Evolutionary conservation across 2,329 filamentous ascomycete genomes (phyloP), one percentile per base, ranked within the genome.

Genomic region (Cercospora beticola): DNA sequence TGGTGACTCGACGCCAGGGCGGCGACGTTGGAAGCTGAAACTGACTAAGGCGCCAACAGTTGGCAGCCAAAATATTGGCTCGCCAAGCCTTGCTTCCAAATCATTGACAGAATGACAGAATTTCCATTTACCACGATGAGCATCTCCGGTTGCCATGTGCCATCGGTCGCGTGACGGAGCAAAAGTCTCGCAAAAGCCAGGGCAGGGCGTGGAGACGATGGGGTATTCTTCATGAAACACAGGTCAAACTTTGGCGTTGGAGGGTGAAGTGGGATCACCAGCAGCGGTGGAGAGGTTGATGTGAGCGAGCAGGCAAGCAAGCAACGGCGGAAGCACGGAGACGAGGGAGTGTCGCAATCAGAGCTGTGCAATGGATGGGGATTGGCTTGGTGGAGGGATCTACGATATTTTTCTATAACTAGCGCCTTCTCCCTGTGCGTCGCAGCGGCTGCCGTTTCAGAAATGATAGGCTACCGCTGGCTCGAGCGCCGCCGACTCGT

Each of bases 391-490:
- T 31, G 61, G 49, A 64, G 49, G 61, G 62, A 64, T 64, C 62
- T 64, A 57, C 62, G 62, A 30, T 33, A 30, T 33, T 33, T 64
- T 64, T 31, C 49, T 49, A 56, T 64, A 64, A 31, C 59, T 64
- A 64, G 49, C 59, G 59, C 49, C n/a, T 40, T 43, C 43, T 54
- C 26, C 28, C 62, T 36, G 59, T 46, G 40, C 59, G 36, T 30
- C 26, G 54, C 54, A 30, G 54, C 54, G 46, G 46, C 57, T 36
- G 33, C 57, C 57, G 59, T 62, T 62, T 62, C 62, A 64, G 62
- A 64, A 58, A 57, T 64, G 62, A 64, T 64, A 57, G 62, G 62
- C 62, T 64, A 36, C 30, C 54, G 62, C 52, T n/a, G 62, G 62
- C 62, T 57, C 62, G 52, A 57, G 62, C 62, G 46, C 52, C 31